Conservation (phyloP, 208 protist genomes). For the Crithidia fasciculata region DNA sequence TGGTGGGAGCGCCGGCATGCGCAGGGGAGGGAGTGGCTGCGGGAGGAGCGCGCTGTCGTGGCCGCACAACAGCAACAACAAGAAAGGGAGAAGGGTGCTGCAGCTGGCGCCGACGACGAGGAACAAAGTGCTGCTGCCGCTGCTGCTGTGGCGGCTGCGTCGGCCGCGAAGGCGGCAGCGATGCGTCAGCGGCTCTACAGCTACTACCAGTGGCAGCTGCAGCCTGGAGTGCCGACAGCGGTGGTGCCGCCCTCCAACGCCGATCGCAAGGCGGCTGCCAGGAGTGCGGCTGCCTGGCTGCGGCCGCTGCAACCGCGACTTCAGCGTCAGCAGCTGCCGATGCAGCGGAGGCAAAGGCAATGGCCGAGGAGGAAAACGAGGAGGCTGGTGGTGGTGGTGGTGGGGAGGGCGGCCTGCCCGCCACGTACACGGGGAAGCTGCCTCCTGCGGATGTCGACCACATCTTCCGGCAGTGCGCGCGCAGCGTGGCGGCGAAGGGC, state of each 20-base stretch:
- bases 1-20: conserved; percentile 71
- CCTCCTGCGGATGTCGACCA: conserved; percentile 71
- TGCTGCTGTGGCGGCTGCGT: neutral
- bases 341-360: conserved; percentile 1
- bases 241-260: conserved; percentile 19
- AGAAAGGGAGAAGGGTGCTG: neutral
- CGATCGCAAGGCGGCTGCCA: conserved; percentile 14
- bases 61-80: conserved; percentile 1
- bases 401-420: conserved; percentile 17
- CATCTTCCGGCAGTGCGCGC: conserved; percentile 65
- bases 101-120: neutral
- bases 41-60: conserved; percentile 60
- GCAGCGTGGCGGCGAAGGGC: conserved; percentile 60
- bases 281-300: neutral
- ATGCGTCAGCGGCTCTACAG: conserved; percentile 36
- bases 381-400: neutral
- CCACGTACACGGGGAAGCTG: conserved; percentile 68
- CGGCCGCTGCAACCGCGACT: conserved; percentile 2
- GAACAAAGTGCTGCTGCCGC: neutral
- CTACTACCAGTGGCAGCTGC: conserved; percentile 42
- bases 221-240: conserved; percentile 13
- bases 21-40: conserved; percentile 67
- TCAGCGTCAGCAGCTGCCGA: neutral
- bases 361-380: conserved; percentile 15
- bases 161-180: conserved; percentile 14